Evolutionary conservation across 2,329 filamentous ascomycete genomes (phyloP).

Genomic region (Aspergillus eucalypticola): DNA sequence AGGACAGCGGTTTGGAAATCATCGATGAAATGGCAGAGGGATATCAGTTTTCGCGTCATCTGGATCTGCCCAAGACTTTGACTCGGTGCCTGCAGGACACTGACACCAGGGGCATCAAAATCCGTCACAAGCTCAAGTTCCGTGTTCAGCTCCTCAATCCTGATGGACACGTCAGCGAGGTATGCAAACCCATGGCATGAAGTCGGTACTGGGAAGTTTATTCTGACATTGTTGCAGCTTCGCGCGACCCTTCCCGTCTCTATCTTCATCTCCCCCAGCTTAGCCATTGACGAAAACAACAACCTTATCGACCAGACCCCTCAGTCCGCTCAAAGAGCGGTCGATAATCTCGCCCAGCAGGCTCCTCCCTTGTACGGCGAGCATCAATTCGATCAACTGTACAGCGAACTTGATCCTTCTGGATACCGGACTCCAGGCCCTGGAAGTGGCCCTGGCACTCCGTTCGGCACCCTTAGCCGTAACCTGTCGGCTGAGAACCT

Average conservation of each 20-base stretch:
- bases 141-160: conserved; percentile 91
- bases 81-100: conserved; percentile 86
- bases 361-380: conserved; percentile 93
- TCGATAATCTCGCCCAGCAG: conserved; percentile 60
- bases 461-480: conserved; percentile 68
- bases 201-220: not conserved
- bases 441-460: conserved; percentile 72
- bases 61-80: conserved; percentile 77
- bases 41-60: conserved; percentile 59
- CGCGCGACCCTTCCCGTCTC: conserved; percentile 87
- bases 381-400: conserved; percentile 85
- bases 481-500: conserved; percentile 82
- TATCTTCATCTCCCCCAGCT: conserved; percentile 92
- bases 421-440: conserved; percentile 78
- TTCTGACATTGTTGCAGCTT: conserved; percentile 53
- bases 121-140: conserved; percentile 89
- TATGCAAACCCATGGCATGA: conserved; percentile 40
- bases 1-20: conserved; percentile 58
- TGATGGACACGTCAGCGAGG: conserved; percentile 90
- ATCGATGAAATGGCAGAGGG: conserved; percentile 62
- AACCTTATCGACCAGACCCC: conserved; percentile 68
- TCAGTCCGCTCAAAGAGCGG: conserved; percentile 49
- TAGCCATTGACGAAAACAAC: conserved; percentile 84
- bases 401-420: conserved; percentile 77
- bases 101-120: conserved; percentile 83